Conservation (phyloP, 768 basidiomycete genomes). For the Podaxis carcinomalis region DNA sequence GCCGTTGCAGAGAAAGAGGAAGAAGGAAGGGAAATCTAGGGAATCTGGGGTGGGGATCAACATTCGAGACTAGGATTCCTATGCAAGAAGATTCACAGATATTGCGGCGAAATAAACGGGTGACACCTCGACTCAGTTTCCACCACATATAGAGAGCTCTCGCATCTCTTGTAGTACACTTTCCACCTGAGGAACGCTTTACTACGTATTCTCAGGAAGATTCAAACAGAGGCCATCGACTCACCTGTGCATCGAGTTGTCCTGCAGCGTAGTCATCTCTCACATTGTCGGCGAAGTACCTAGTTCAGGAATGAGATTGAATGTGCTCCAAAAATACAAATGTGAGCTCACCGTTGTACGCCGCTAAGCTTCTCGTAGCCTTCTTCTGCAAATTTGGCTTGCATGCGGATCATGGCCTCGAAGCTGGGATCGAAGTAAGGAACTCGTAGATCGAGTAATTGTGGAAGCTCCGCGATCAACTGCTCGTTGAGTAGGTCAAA, state of each 20-base stretch:
- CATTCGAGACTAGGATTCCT: neutral
- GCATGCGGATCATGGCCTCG: slow-evolving; percentile 98
- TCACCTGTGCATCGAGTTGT: slow-evolving; percentile 88
- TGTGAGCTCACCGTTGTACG: slow-evolving; percentile 70
- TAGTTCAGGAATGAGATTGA: slow-evolving; percentile 22
- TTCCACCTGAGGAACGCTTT: slow-evolving; percentile 61
- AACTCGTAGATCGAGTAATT: slow-evolving; percentile 90
- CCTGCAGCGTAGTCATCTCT: slow-evolving; percentile 97
- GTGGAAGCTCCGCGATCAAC: slow-evolving; percentile 85
- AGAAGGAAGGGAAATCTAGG: neutral
- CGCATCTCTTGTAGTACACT: slow-evolving; percentile 96
- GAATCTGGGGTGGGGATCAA: neutral
- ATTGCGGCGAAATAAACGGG: slow-evolving; percentile 9
- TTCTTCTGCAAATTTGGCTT: slow-evolving; percentile 96
- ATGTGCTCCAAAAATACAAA: neutral
- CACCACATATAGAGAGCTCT: slow-evolving; percentile 91
- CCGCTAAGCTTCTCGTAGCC: slow-evolving; percentile 96
- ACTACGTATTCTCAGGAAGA: neutral
- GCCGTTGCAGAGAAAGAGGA: neutral
- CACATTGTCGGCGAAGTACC: slow-evolving; percentile 86
- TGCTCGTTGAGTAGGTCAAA: slow-evolving; percentile 93
- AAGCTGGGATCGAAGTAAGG: slow-evolving; percentile 99
- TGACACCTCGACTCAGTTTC: slow-evolving; percentile 25
- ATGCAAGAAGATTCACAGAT: neutral
- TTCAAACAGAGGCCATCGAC: slow-evolving; percentile 11